These are phyloP conservation scores for Tetracentron sinense DNA, from an alignment of 164 flowering plant species.

Conservation along the genomic window DNA sequence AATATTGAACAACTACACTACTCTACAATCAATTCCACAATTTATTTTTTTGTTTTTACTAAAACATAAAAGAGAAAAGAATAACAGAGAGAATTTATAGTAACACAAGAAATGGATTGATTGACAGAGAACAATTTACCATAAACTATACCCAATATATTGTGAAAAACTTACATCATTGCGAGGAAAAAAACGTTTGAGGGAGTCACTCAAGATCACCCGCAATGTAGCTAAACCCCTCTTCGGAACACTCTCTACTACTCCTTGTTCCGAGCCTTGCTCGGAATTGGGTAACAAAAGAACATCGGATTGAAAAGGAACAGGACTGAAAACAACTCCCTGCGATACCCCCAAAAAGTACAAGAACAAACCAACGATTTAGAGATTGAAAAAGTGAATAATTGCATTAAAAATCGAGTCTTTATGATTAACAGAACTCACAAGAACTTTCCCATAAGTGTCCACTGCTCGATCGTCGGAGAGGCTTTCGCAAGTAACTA, in stretches of 20 bases:
- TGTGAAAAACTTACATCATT: slow-evolving; percentile 62
- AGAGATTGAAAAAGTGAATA: too few species aligned
- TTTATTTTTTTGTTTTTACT: too few species aligned
- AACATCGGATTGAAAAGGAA: slow-evolving; percentile 56
- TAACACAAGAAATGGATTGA: too few species aligned
- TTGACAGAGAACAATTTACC: too few species aligned
- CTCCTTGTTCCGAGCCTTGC: slow-evolving; percentile 22
- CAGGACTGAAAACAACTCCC: slow-evolving; percentile 81
- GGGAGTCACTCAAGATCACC: slow-evolving; percentile 26
- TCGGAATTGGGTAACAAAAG: slow-evolving; percentile 18
- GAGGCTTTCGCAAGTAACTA: slow-evolving; percentile 61
- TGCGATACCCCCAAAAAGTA: slow-evolving; percentile 19
- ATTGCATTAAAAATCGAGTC: too few species aligned
- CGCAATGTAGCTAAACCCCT: slow-evolving; percentile 27
- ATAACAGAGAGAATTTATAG: too few species aligned
- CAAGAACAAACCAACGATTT: too few species aligned
- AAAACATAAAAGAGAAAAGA: too few species aligned
- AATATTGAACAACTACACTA: too few species aligned
- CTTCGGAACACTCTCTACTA: slow-evolving; percentile 11
- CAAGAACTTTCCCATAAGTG: slow-evolving; percentile 74
- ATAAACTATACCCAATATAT: too few species aligned
- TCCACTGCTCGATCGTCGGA: slow-evolving; percentile 68
- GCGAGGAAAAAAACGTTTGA: slow-evolving; percentile 51
- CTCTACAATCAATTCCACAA: too few species aligned
- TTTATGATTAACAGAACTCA: slow-evolving; percentile 21